These are phyloP conservation scores for Fomitopsis betulina DNA, from an alignment of 1,284 basidiomycete genomes.

Conservation along the genomic window DNA sequence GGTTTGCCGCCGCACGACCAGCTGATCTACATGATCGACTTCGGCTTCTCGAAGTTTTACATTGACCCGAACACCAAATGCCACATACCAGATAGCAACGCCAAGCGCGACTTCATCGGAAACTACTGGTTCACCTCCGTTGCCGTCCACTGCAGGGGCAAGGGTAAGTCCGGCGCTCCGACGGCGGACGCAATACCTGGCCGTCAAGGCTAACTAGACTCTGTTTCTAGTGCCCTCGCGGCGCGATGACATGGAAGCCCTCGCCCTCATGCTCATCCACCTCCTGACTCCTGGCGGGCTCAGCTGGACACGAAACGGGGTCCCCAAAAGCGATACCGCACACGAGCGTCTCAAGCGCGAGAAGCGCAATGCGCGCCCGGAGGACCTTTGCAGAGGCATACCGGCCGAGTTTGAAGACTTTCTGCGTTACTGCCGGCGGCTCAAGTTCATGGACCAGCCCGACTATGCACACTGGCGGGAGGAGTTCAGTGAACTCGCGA, in stretches of 20 bases:
- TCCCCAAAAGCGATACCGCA: constrained; percentile 60
- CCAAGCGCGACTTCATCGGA: constrained; percentile 68
- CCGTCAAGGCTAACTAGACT: constrained; percentile 4
- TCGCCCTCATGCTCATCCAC: constrained; percentile 73
- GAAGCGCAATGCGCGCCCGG: constrained; percentile 53
- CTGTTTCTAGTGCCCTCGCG: constrained; percentile 57
- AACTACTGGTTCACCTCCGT: constrained; percentile 79
- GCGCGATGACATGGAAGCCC: constrained; percentile 71
- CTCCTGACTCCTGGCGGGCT: constrained; percentile 71
- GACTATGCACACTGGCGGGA: constrained; percentile 61
- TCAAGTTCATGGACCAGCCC: constrained; percentile 62
- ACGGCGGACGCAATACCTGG: constrained; percentile 6
- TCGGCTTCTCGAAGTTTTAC: constrained; percentile 75
- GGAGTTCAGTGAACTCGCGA: constrained; percentile 53
- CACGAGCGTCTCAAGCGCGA: constrained; percentile 58
- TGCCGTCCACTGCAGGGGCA: constrained; percentile 68
- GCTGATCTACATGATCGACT: constrained; percentile 76
- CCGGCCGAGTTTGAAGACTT: constrained; percentile 73
- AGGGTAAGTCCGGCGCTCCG: constrained; percentile 40
- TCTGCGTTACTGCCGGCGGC: constrained; percentile 59
- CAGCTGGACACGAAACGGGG: constrained; percentile 70
- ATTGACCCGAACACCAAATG: constrained; percentile 56
- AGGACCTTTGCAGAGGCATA: constrained; percentile 64
- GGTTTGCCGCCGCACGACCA: constrained; percentile 53
- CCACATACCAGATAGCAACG: constrained; percentile 64